Base-by-base conservation (phyloP, 768 basidiomycete genomes). In the Candolleomyces aberdarensis region DNA sequence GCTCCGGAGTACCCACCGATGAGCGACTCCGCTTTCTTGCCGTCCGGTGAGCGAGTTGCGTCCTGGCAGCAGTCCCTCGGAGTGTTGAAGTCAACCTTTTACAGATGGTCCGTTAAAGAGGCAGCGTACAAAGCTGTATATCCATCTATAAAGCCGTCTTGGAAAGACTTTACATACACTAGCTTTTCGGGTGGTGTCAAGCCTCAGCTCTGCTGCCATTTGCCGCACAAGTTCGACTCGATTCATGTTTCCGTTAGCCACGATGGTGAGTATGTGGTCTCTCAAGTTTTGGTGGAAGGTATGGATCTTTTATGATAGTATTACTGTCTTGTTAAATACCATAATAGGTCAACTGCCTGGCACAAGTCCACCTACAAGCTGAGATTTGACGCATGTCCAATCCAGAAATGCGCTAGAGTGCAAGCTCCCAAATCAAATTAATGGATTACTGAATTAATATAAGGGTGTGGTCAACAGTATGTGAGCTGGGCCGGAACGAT, bases 121-220 rank as follows among this genome's bases (percentile, higher is more conserved):
- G 90, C 93, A 0, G 85, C 87, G 0, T 95, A 94, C 76, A 95
- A 95, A 69, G 93, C 92, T 0, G 68, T 93, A 61, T 92, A 85
- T 69, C 92, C 92, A 0, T 32, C 61, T 19, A 68, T 81, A 46
- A 75, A 67, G 36, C 84, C 89, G 17, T 84, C 82, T 7, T 94
- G 92, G 93, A 90, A 91, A 67, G 84, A 93, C 26, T 71, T 94
- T 61, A 81, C 81, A 6, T 91, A 81, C 56, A 68, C 70, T 43
- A 68, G 76, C 41, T 54, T 74, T 46, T 60, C 66, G 13, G 63
- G 64, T 31, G 72, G 72, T 36, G 60, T 63, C 32, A 80, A 80
- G 60, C 78, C 80, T 39, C 64, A 60, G 14, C 71, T 82, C 56
- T 74, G 77, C 52, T 89, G 85, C 48, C 64, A 70, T 9, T 22